Evolutionary conservation across 1,284 basidiomycete genomes (phyloP), one percentile per base, ranked within the genome.

Genomic region (Ustilago shanxiensis): DNA sequence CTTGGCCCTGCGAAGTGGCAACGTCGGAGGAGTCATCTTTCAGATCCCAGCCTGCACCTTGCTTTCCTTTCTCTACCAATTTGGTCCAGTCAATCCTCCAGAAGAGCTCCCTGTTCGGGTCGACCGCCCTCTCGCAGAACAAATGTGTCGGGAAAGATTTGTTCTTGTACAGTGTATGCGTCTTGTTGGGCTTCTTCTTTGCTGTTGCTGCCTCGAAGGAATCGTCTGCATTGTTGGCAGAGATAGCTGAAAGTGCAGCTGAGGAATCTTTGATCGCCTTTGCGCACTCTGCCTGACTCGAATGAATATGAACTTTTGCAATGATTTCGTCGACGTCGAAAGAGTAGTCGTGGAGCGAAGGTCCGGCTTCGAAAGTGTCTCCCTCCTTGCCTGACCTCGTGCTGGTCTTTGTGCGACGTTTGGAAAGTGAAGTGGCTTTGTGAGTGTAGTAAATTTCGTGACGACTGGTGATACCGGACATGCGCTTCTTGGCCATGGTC

Each of bases 391-490:
- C 73, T 10, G 70, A 69, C 47, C 31, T 67, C 35, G 55, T 37
- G 29, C 67, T 68, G 18, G 76, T 72, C 58, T 78, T 72, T 37
- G 74, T 72, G 24, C 54, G 39, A 20, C 79, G 72, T 18, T 68
- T 73, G 39, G 60, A 66, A 55, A 75, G 39, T 1, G 51, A 53
- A 24, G 74, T 64, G 13, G 74, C 74, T 45, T 78, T 78, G 55
- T 81, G 77, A 16, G 70, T 71, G 56, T 79, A 81, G 68, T 73
- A 81, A 71, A 81, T 69, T 55, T 81, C 79, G 66, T 79, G 66
- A 53, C 79, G 62, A 41, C 60, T 66, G 6, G 69, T 70, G 61
- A 76, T 72, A 33, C 69, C 69, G 7, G 64, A 53, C 69, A 79
- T 75, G n/a, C 77, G 69, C 50, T 70, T 72, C 60, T 73, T 76